Percentiles rank a stretch among this genome's conserved stretches.
Evolutionary conservation across 108 stramenopile genomes (phyloP).

Genomic region (Pseudonitzschia pungens): DNA sequence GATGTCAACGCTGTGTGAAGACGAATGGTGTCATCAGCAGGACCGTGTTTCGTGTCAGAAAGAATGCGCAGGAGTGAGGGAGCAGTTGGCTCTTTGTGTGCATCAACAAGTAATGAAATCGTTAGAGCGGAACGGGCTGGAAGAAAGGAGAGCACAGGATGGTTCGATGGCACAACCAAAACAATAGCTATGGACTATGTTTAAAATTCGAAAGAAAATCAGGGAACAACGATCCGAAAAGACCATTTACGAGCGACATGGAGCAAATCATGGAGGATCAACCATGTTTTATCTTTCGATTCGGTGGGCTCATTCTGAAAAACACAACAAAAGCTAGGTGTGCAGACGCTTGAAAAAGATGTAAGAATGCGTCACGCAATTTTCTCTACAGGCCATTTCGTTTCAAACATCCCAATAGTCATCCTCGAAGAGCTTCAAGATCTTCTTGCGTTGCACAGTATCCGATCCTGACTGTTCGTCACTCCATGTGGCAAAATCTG

Average conservation of each 20-base stretch:
- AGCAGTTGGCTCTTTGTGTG: constrained; percentile 22
- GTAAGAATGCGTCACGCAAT: neutral
- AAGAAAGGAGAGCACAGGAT: constrained; percentile 21
- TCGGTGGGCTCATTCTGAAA: no score
- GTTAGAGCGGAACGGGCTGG: constrained; percentile 13
- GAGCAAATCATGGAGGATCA: no score
- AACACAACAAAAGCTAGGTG: no score
- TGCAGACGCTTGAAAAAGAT: neutral
- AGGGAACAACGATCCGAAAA: no score
- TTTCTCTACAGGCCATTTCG: neutral
- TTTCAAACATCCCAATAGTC: constrained; percentile 26
- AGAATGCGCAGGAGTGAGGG: constrained; percentile 34
- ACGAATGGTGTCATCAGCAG: constrained; percentile 37
- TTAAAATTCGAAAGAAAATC: no score
- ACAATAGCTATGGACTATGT: no score
- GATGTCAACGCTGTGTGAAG: constrained; percentile 27
- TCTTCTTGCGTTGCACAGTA: constrained; percentile 34
- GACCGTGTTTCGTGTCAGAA: constrained; percentile 17
- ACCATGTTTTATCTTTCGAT: no score
- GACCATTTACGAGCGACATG: no score
- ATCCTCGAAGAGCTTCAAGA: constrained; percentile 50
- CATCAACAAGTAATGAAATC: neutral
- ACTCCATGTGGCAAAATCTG: constrained; percentile 51
- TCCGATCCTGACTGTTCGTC: constrained; percentile 24
- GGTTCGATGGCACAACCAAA: neutral